Evolutionary conservation across 495 filamentous ascomycete species (phyloP), one percentile per base, ranked within the genome.

Genomic region (Staphylotrichum longicolle): DNA sequence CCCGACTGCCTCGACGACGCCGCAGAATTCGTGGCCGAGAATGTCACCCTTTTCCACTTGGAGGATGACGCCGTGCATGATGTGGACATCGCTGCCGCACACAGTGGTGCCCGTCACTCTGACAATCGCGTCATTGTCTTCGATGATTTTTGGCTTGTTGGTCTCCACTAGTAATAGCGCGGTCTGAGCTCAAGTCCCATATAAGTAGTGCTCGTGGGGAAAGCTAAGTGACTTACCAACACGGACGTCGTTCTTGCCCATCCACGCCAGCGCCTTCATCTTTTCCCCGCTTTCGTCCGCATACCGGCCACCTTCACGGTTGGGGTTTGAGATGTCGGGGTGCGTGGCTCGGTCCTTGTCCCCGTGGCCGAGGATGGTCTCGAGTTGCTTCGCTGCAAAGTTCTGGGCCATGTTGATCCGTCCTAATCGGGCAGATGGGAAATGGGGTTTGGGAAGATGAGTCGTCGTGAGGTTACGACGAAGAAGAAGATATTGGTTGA

Each of bases 51-150:
- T 58, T 45, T 62, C 47, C 7, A 62, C 30, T 50, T 69, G 53
- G 4, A 54, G 7, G n/a, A 66, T 45, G 4, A 62, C 82, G 57
- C 80, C 72, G 12, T 70, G 62, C 82, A 81, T 83, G 70, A 80
- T 83, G 57, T 83, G 79, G 40, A 81, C 74, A 69, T 79, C 75
- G 60, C 74, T 83, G 55, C 80, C 82, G 63, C 83, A 83, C 34
- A 85, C 77, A 12, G 82, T 82, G 5, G 75, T 74, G 48, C 77
- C 79, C 4, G 74, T 76, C 46, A 86, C 81, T 0, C 73, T 72
- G 37, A 84, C 66, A 7, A 83, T 76, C n/a, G 85, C 80, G 67
- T 83, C 79, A 52, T 85, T 77, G 53, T 27, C 44, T n/a, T 57
- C 60, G 8, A 62, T 35, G 37, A 62, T 52, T 40, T 20, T 45